A percentile compares a stretch with the other conserved stretches of the same genome.
These are phyloP conservation scores for Pseudopithomyces maydicus DNA, from an alignment of 2,329 filamentous ascomycete species.

Conservation along the genomic window DNA sequence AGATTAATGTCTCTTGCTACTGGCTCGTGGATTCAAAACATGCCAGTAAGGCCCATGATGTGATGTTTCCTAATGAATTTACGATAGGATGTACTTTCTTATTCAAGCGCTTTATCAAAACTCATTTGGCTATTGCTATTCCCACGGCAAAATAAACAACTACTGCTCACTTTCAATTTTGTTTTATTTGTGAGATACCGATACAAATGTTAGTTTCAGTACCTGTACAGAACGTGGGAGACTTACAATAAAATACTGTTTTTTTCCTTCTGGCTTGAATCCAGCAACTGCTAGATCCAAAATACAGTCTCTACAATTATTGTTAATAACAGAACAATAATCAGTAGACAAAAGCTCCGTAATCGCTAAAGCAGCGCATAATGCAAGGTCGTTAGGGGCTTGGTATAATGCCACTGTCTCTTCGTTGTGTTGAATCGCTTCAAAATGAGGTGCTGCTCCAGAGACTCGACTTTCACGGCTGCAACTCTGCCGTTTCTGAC, in stretches of 20 bases:
- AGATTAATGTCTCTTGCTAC: too few species aligned
- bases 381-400: background rate
- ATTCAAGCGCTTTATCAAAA: too few species aligned
- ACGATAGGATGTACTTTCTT: too few species aligned
- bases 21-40: too few species aligned
- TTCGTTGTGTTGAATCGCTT: background rate
- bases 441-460: background rate
- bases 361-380: background rate
- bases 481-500: background rate
- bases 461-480: background rate
- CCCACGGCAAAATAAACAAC: too few species aligned
- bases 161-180: too few species aligned
- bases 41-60: too few species aligned
- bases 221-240: background rate
- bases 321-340: background rate
- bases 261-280: background rate
- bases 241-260: background rate
- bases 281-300: background rate
- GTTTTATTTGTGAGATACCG: too few species aligned
- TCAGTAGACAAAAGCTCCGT: background rate
- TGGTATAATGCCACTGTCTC: background rate
- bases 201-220: background rate
- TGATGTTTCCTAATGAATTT: too few species aligned
- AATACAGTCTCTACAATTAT: background rate
- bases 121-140: too few species aligned